Evolutionary conservation across 495 filamentous ascomycete species (phyloP).

Genomic region (Penicillium soppii): DNA sequence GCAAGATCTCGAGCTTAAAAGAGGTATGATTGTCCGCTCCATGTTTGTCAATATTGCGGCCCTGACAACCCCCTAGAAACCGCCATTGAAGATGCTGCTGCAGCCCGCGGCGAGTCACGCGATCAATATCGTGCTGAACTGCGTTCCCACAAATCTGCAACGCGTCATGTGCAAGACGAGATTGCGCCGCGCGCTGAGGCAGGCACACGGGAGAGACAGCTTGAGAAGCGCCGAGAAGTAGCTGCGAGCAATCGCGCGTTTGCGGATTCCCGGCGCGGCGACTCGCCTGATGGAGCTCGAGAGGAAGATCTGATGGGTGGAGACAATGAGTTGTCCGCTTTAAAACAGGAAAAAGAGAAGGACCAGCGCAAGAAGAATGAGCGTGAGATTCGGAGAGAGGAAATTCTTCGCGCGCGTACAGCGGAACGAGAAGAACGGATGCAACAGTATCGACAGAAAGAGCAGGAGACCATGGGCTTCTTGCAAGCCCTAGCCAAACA

Average conservation of each 20-base stretch:
- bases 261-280: conserved; percentile 40
- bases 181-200: conserved; percentile 79
- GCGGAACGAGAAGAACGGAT: conserved; percentile 46
- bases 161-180: conserved; percentile 60
- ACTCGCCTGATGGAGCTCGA: conserved; percentile 40
- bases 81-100: conserved; percentile 52
- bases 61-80: conserved; percentile 37
- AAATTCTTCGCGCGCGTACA: conserved; percentile 38
- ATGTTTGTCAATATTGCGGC: background rate
- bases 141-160: conserved; percentile 32
- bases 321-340: conserved; percentile 36
- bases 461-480: conserved; percentile 47
- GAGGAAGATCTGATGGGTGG: conserved; percentile 47
- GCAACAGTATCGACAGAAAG: conserved; percentile 43
- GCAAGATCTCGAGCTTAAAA: conserved; percentile 70
- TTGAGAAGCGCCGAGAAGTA: conserved; percentile 76
- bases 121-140: conserved; percentile 59
- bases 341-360: conserved; percentile 42
- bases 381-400: conserved; percentile 41
- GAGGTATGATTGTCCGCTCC: conserved; percentile 42
- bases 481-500: conserved; percentile 46
- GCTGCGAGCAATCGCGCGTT: conserved; percentile 50
- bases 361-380: conserved; percentile 46
- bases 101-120: conserved; percentile 54
- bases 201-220: conserved; percentile 76